Evolutionary conservation across 2,329 filamentous ascomycete genomes (phyloP), one percentile per base, ranked within the genome.

Genomic region (Tolypocladium inflatum): DNA sequence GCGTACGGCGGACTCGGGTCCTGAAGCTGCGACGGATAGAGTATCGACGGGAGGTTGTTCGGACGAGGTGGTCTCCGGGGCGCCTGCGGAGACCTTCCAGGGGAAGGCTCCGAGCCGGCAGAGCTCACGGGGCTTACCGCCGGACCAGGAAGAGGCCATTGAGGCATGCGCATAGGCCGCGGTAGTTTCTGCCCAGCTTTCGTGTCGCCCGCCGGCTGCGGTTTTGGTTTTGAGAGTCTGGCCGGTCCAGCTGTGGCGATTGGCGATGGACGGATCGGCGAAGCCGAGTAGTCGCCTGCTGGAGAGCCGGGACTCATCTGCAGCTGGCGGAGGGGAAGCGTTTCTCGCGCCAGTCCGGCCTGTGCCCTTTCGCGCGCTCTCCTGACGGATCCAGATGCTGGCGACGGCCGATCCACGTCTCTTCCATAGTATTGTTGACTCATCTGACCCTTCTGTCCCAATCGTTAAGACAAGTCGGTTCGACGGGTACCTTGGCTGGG

Each of bases 41-140:
- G 70, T 39, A 85, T 79, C 0, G 82, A 85, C 11, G 82, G 82
- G 2, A 85, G 81, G 60, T 76, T 70, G 63, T 82, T 86, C 9
- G 84, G 83, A 42, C 84, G 78, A 13, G 81, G 81, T 11, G 84
- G 84, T 61, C 83, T 76, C 65, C 79, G 80, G 23, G 84, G 84
- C 30, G 81, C 65, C 41, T 69, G 76, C 43, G 77, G 73, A 41
- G 77, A 76, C 60, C 75, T 74, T 52, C 77, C 77, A n/a, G 76
- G 71, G 19, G 80, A 78, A 56, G 80, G 77, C 64, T 76, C 73
- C 21, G 70, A 57, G 45, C 74, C 71, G 15, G 66, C 56, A 33
- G 67, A 62, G 13, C 64, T 69, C 17, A 68, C 59, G 19, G 73
- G 64, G n/a, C 72, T 64, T 43, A 70, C 65, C 23, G 76, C 65